Evolutionary conservation across 495 filamentous ascomycete genomes (phyloP).

Genomic region (Pseudomonodictys pantanalensis): DNA sequence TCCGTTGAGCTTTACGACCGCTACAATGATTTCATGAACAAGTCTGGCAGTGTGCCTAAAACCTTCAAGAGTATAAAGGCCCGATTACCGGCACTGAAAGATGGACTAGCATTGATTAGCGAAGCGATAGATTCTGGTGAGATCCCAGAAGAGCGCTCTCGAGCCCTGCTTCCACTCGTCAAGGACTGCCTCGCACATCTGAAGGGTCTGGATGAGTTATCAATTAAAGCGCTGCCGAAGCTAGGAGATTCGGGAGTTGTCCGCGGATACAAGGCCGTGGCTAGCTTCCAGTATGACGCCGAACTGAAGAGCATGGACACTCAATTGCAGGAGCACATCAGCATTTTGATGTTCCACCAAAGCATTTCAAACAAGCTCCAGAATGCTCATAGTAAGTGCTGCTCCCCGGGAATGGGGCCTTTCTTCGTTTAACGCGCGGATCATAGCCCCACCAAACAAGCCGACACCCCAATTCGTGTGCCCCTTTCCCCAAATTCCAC

Average conservation of each 20-base stretch:
- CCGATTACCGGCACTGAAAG: not conserved
- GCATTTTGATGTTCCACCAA: not conserved
- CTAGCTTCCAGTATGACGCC: not conserved
- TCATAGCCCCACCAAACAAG: no score
- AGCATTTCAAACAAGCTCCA: constrained; percentile 23
- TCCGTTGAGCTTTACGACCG: not conserved
- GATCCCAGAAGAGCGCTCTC: not conserved
- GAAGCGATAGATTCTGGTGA: not conserved
- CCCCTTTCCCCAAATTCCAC: constrained; percentile 38
- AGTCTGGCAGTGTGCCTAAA: not conserved
- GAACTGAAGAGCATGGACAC: not conserved
- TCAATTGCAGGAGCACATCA: not conserved
- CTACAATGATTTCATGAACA: not conserved
- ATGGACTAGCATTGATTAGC: not conserved
- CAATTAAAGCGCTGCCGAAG: not conserved
- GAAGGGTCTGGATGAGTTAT: not conserved
- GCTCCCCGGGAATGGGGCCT: no score
- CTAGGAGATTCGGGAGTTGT: not conserved
- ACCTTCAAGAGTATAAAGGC: not conserved
- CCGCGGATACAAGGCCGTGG: not conserved
- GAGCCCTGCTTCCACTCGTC: not conserved
- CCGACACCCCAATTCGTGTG: no score
- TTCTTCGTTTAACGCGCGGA: no score
- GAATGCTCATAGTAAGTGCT: no score
- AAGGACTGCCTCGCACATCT: not conserved